Percentiles rank a stretch among this genome's conserved stretches.
phyloP scores from a whole-genome alignment of 2,329 filamentous ascomycete genomes.

The Phyllosticta citribraziliensis region DNA sequence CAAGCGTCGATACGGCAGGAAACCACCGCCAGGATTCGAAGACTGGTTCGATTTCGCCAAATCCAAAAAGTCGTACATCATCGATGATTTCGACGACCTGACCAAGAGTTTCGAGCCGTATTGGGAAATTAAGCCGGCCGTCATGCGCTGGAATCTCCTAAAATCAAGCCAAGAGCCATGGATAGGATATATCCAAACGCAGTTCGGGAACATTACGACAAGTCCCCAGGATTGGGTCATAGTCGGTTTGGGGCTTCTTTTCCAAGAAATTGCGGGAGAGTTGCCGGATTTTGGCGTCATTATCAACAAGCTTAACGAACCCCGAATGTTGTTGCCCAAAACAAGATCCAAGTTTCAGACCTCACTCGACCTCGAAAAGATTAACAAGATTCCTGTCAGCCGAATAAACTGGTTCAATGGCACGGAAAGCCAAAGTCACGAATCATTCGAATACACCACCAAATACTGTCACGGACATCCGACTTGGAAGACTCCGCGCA shows the following conservation, averaged over 20 bases:
- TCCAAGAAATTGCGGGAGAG: background rate
- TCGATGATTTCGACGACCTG: constrained; percentile 43
- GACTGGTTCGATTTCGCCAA: constrained; percentile 38
- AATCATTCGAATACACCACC: background rate
- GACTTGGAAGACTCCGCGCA: constrained; percentile 1
- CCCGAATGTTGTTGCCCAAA: background rate
- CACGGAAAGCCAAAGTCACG: background rate
- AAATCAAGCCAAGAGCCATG: background rate
- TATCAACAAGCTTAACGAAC: background rate
- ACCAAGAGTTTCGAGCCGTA: constrained; percentile 33
- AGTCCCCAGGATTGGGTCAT: background rate
- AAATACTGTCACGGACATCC: constrained; percentile 6
- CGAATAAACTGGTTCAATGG: background rate
- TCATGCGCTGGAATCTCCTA: background rate
- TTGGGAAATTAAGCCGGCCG: constrained; percentile 22
- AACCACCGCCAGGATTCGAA: constrained; percentile 40
- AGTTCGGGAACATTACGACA: background rate
- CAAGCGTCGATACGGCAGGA: constrained; percentile 30
- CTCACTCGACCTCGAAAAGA: background rate
- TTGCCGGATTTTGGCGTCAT: background rate
- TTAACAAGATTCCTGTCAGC: background rate
- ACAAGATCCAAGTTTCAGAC: background rate
- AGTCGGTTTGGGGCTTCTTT: background rate
- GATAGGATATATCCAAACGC: background rate
- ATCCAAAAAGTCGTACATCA: constrained; percentile 33